Evolutionary conservation across 371 early-diverging fungal genomes (phyloP), one percentile per base, ranked within the genome.

Genomic region (Syncephalastrum racemosum): DNA sequence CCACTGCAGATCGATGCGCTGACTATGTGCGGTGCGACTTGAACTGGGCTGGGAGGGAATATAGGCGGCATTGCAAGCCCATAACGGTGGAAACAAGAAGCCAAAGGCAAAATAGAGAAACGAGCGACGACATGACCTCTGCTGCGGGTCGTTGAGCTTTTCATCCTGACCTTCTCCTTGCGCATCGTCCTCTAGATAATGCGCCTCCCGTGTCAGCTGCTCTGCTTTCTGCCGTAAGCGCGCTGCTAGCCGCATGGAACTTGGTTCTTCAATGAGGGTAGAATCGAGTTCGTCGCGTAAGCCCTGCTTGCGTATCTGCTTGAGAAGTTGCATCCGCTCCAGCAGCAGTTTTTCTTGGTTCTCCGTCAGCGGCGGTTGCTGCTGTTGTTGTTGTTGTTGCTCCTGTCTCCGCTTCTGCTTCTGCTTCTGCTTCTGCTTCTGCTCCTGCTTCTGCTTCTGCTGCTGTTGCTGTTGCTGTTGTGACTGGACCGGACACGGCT

Each of bases 1-100:
- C 66, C 66, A 66, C 45, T 53, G 46, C 39, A 60, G 39, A 31
- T 66, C 66, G 13, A 58, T 40, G 14, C 54, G 47, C 16, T 62
- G 63, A n/a, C 57, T 50, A 8, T 47, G 40, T 2, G 63, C 46
- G 40, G 46, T 20, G 0, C 50, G 27, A 2, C 51, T 24, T 15
- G 25, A 31, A 14, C 19, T 16, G 16, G 42, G 46, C 20, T 50
- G 58, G 5, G 58, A 52, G 23, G 61, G 61, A 4, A 48, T 48
- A 43, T 66, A 58, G 6, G 67, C 18, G 2, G 71, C 66, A 20
- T 68, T 68, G 20, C 66, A 48, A 15, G 71, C 62, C 75, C 75
- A 74, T 5, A 68, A 13, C 2, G 75, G 75, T 4, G 75, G 75
- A 27, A 74, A 70, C 23, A 71, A 18, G 47, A 74, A 74, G 1